These are phyloP conservation scores for Aristolochia fimbriata DNA, from an alignment of 164 flowering plant genomes.

Conservation along the genomic window DNA sequence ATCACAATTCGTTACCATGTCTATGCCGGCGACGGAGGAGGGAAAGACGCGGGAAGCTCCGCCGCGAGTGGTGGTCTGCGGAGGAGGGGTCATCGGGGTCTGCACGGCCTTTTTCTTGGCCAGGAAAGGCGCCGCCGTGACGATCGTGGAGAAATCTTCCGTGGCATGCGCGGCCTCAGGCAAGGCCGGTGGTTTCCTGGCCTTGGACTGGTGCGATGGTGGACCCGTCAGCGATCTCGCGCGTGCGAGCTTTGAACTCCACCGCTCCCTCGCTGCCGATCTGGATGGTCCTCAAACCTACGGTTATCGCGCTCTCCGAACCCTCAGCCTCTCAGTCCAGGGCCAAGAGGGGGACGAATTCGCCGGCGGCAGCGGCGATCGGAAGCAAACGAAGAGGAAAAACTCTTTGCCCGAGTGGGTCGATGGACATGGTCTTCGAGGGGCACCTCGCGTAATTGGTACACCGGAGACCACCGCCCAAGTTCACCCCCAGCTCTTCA, in stretches of 20 bases:
- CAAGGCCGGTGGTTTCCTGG: slow-evolving; percentile 94
- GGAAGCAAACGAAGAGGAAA: background rate
- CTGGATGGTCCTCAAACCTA: slow-evolving; percentile 61
- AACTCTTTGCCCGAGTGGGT: slow-evolving; percentile 53
- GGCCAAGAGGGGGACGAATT: slow-evolving; percentile 17
- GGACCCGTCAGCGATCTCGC: slow-evolving; percentile 59
- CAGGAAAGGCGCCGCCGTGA: slow-evolving; percentile 54
- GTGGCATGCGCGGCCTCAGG: slow-evolving; percentile 95
- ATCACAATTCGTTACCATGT: no score
- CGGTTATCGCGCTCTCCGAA: slow-evolving; percentile 68
- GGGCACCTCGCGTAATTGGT: slow-evolving; percentile 43
- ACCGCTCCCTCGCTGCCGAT: slow-evolving; percentile 60
- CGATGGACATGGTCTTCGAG: slow-evolving; percentile 44
- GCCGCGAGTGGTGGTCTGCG: slow-evolving; percentile 69
- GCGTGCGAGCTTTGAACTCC: slow-evolving; percentile 88
- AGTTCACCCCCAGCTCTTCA: slow-evolving; percentile 80
- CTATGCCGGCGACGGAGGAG: no score
- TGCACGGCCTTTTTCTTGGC: slow-evolving; percentile 88
- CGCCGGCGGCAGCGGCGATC: background rate
- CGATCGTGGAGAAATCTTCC: slow-evolving; percentile 73
- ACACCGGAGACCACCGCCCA: slow-evolving; percentile 81
- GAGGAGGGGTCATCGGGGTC: slow-evolving; percentile 91
- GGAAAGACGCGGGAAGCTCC: no score
- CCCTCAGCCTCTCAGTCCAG: slow-evolving; percentile 49
- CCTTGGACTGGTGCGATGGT: slow-evolving; percentile 90